Percentiles rank a stretch among this genome's conserved stretches.
These are phyloP conservation scores for Alloteropsis semialata DNA, from an alignment of 176 grass and related monocot species.

Conservation along the genomic window DNA sequence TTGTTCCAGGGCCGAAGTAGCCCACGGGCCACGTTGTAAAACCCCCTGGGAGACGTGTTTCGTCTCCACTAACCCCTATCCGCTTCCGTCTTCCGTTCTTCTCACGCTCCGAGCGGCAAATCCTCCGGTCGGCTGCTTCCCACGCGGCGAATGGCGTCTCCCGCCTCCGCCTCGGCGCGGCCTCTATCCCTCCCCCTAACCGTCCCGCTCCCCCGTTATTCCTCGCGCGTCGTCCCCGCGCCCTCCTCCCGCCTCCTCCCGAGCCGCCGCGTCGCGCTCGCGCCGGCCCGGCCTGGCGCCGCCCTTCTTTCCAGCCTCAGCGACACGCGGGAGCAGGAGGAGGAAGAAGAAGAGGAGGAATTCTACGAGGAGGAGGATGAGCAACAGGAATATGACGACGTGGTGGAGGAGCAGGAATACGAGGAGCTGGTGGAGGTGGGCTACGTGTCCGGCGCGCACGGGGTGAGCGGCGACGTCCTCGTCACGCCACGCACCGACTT, in stretches of 20 bases:
- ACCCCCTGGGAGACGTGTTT: background rate
- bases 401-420: background rate
- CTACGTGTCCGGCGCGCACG: constrained; percentile 60
- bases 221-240: background rate
- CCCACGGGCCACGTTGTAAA: background rate
- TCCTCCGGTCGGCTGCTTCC: background rate
- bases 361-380: background rate
- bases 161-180: constrained; percentile 22
- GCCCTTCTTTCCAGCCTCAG: constrained; percentile 46
- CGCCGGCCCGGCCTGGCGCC: constrained; percentile 22
- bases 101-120: background rate
- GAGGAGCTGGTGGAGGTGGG: constrained; percentile 63
- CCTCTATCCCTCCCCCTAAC: constrained; percentile 28
- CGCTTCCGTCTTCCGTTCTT: background rate
- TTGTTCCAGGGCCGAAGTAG: background rate
- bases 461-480: constrained; percentile 80
- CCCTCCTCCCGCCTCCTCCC: background rate
- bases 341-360: background rate
- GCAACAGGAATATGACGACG: background rate
- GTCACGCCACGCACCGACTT: constrained; percentile 80
- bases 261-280: constrained; percentile 14
- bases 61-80: background rate
- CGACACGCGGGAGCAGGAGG: constrained; percentile 25
- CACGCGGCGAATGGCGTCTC: constrained; percentile 32
- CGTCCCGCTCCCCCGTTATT: background rate